Evolutionary conservation across 108 stramenopile genomes (phyloP).

Genomic region (Parmales sp.): DNA sequence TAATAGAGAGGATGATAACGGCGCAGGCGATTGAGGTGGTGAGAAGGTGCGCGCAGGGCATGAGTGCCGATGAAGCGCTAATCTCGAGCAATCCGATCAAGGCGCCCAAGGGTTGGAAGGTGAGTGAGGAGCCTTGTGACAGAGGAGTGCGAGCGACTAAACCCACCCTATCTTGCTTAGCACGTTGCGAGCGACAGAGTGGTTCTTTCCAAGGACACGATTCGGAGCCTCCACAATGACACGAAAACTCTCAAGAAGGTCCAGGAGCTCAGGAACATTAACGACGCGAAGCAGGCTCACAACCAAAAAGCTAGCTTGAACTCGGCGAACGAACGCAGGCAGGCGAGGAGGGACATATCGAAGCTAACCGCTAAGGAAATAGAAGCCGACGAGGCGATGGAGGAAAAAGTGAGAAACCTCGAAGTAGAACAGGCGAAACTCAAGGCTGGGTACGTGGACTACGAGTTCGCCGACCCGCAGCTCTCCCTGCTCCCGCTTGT

Average conservation of each 20-base stretch:
- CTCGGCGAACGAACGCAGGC: constrained; percentile 32
- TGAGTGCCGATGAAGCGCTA: constrained; percentile 25
- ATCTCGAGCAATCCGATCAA: constrained; percentile 38
- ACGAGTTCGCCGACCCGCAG: constrained; percentile 30
- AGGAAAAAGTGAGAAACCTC: constrained; percentile 27
- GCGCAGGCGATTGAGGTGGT: constrained; percentile 39
- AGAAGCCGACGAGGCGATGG: constrained; percentile 15
- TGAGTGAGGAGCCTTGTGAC: neutral
- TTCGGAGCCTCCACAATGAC: constrained; percentile 34
- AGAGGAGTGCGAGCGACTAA: neutral
- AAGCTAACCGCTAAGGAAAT: constrained; percentile 30
- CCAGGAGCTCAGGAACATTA: constrained; percentile 21
- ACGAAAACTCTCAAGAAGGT: constrained; percentile 32
- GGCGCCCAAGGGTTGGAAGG: constrained; percentile 19
- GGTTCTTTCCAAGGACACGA: constrained; percentile 24
- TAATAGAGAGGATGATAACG: constrained; percentile 36
- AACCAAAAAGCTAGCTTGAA: constrained; percentile 17
- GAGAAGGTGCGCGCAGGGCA: constrained; percentile 32
- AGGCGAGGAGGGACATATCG: constrained; percentile 27
- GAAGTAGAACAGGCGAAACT: constrained; percentile 29
- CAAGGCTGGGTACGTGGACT: constrained; percentile 24
- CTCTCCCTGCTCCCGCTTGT: constrained; percentile 32
- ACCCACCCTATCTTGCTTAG: no score
- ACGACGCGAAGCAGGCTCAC: constrained; percentile 10
- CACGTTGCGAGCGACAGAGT: no score